Base-by-base conservation (phyloP, 768 basidiomycete species). In the Pisolithus albus region DNA sequence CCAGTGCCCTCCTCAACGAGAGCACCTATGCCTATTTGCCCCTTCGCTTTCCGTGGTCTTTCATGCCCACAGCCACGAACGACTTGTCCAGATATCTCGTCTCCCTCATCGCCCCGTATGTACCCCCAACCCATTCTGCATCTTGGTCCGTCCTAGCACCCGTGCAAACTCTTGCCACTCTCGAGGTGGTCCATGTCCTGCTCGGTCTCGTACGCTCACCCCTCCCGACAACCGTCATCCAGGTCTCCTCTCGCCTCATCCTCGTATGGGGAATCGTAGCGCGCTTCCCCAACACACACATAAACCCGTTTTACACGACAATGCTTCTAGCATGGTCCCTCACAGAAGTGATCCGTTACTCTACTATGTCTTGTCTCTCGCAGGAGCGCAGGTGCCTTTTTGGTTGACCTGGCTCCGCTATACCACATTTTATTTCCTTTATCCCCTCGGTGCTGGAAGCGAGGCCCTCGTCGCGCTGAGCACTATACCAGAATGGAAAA, bases 311-410 rank as follows among this genome's bases (percentile, higher is more conserved):
- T 24, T 97, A 89, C 72, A 80, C 89, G 6, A 83, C 86, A 46
- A 95, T 97, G 92, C 79, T 97, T 49, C 69, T 95, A 54, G 87
- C 94, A 0, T 98, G 96, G 96, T 86, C 89, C 0, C 54, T 84
- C 47, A 90, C 92, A 15, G 96, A 99, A 70, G 81, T 94, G 44
- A 82, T 94, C 51, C 89, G 96, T 28, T 98, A 98, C 70, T 64
- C 8, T 95, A 86, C 75, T 99, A 98, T 67, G 84, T 86, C 2
- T 71, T 75, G 60, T 75, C 72, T 40, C 76, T 95, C 5, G 55
- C 88, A 39, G 80, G 80, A 5, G 67, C 76, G 19, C 54, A 52
- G 2, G 30, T 67, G 15, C 79, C 89, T 11, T 58, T 78, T 5
- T 85, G 77, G 72, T 77, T 90, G 40, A 70, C 83, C 23, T 87